Base-by-base conservation (phyloP, 495 filamentous ascomycete genomes). In the Penicillium mononematosum region DNA sequence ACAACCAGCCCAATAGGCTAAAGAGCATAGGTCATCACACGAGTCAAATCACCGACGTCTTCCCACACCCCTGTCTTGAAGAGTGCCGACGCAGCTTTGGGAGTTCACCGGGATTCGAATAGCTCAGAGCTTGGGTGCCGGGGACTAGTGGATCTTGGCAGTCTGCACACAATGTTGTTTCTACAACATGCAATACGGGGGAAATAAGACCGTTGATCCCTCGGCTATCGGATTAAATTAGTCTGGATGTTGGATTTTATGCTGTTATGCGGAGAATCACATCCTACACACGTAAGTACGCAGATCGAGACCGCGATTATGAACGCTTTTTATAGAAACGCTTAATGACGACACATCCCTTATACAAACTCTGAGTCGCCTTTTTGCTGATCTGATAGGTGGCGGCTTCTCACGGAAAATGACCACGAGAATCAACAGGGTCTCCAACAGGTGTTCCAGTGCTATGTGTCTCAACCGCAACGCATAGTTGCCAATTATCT, bases 141-240 rank as follows among this genome's bases (percentile, higher is more conserved):
- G 44, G 34, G 11, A 54, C 44, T 36, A 48, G 49, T 54, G 44
- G 31, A 17, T 46, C 50, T 58, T 54, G 50, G 50, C 44, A 29
- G 22, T 29, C 38, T 43, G 38, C 17, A 10, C 22, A 32, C 8
- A 31, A 29, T 25, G 24, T 25, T 17, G n/a, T 53, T 43, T 8
- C 17, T 24, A 24, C 5, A 10, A 38, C 16, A 38, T 38, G 16
- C 16, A 38, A 38, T 24, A 12, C 17, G 5, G 45, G 27, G 10
- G 45, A 20, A 48, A 48, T 48, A 7, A 32, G 11, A 19, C 10
- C 1, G n/a, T 19, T 29, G 79, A 10, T 83, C 88, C 0, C 94
- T 92, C 69, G 27, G 8, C 5, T 17, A 17, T 5, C 16, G 5
- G 5, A 6, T 4, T 48, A n/a, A 8, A 19, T 14, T 12, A 31